Percentiles rank a stretch among this genome's conserved stretches.
These are phyloP conservation scores for Salix dunnii DNA, from an alignment of 345 rosid species.

Conservation along the genomic window DNA sequence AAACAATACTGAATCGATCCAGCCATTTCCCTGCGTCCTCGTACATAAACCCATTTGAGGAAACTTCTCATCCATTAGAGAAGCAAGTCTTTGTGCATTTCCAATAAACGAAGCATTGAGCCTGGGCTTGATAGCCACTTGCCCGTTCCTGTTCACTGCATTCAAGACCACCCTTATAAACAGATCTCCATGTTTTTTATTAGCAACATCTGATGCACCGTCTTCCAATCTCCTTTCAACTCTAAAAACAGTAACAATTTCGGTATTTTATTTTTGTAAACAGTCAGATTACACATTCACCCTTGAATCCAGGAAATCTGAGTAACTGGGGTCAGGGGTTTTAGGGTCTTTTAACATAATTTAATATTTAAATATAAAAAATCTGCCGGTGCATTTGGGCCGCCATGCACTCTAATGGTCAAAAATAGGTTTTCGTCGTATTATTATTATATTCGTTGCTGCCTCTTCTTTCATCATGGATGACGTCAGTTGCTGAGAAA, in stretches of 20 bases:
- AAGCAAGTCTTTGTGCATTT: neutral
- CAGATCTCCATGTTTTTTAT: conserved; percentile 3
- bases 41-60: neutral
- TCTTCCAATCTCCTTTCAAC: conserved; percentile 11
- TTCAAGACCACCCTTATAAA: conserved; percentile 7
- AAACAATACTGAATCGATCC: conserved; percentile 21
- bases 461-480: too few species aligned
- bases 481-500: too few species aligned
- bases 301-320: too few species aligned
- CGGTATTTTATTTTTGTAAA: too few species aligned
- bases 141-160: neutral
- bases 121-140: neutral
- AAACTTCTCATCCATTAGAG: neutral
- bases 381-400: too few species aligned
- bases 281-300: too few species aligned
- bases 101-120: conserved; percentile 6
- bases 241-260: conserved; percentile 1
- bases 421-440: too few species aligned
- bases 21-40: conserved; percentile 6
- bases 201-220: conserved; percentile 1
- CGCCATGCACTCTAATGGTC: too few species aligned
- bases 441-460: too few species aligned
- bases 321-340: too few species aligned
- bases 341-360: too few species aligned
- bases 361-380: too few species aligned